phyloP scores from a whole-genome alignment of 2,329 filamentous ascomycete genomes.

The Xylaria sp. region DNA sequence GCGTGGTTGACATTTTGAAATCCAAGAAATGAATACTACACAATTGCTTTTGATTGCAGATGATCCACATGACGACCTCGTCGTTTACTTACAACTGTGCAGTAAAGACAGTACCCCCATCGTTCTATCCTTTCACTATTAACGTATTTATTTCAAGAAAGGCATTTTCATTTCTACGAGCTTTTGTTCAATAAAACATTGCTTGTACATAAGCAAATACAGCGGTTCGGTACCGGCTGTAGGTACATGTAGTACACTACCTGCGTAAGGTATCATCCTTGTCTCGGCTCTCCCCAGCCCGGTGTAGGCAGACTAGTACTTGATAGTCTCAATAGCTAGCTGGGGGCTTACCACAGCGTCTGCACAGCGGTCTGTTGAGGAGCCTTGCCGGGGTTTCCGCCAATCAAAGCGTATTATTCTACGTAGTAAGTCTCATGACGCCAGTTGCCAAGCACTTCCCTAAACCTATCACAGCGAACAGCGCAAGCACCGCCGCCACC shows the following conservation, averaged over 20 bases:
- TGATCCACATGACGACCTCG: not conserved
- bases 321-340: not conserved
- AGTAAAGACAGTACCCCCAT: too few species aligned
- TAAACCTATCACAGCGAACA: slow-evolving; percentile 10
- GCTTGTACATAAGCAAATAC: too few species aligned
- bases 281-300: too few species aligned
- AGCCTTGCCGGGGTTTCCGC: slow-evolving; percentile 12
- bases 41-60: too few species aligned
- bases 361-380: slow-evolving; percentile 2
- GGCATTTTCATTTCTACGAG: too few species aligned
- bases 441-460: slow-evolving; percentile 32
- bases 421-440: slow-evolving; percentile 34
- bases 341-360: not conserved
- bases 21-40: too few species aligned
- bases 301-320: not conserved
- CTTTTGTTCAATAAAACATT: too few species aligned
- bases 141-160: too few species aligned
- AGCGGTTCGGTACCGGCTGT: too few species aligned
- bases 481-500: slow-evolving; percentile 26
- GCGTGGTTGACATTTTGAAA: not conserved
- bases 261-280: too few species aligned
- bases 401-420: slow-evolving; percentile 20
- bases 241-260: too few species aligned
- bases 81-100: not conserved
- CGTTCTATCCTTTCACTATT: too few species aligned